Base-by-base conservation (phyloP, 164 flowering plant genomes). In the Magnolia changhungtana region DNA sequence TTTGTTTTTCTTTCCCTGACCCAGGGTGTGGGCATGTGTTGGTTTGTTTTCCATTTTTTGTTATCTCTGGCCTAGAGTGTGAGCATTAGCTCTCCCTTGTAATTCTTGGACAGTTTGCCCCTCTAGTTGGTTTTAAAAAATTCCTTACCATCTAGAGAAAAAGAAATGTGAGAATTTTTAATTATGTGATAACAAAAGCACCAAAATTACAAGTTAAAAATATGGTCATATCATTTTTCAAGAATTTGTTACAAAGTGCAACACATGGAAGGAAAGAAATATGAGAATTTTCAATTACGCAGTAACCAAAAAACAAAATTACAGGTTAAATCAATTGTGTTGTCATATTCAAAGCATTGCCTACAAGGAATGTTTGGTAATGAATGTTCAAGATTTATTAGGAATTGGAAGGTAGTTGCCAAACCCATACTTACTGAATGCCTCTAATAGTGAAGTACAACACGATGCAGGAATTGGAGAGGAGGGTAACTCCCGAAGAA, bases 381-480 rank as follows among this genome's bases (percentile, higher is more conserved):
- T 55, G 61, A 55, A 55, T 16, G 18, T 55, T 11, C 61, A 9
- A 55, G 61, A 55, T 3, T 55, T 55, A 55, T 16, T 16, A 55
- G 18, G 84, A 96, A 92, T 84, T 55, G 2, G 61, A 55, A 55
- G 18, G 61, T 55, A 16, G 61, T 55, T 55, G 61, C 4, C 61
- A 19, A 68, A 29, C 71, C 50, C 18, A 27, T 64, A 82, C 98
- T 91, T 88, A 95, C 98, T 83, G 79, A 80, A 87, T 69, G 99
- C 98, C 86, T 91, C 94, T 63, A 95, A 82, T 49, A 95, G 84
- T 69, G 97, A 94, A 74, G 88, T 89, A 85, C 99, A 95, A 85
- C 99, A 93, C 74, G 99, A 88, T 79, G 99, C 96, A 50, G 99
- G 97, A 77, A 95, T 92, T 61, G 99, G 99, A 82, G 94, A 90